phyloP scores from a whole-genome alignment of 768 basidiomycete species.

The Hortiboletus flavorubellus region DNA sequence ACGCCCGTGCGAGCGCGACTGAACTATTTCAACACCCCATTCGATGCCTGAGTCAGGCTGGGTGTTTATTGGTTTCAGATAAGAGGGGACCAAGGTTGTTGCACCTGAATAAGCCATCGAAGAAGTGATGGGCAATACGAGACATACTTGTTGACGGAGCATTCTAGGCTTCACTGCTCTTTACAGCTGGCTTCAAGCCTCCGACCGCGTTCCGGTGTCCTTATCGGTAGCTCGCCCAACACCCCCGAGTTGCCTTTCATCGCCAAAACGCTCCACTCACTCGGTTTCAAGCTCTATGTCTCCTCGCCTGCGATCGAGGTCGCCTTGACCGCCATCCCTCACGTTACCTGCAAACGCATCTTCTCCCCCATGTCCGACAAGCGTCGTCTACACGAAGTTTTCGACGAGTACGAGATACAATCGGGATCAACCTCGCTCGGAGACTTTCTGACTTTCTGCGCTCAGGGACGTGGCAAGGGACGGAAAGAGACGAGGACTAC shows the following conservation, averaged over 20 bases:
- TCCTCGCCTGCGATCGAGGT: slow-evolving; percentile 77
- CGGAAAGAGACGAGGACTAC: slow-evolving; percentile 87
- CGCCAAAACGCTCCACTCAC: slow-evolving; percentile 73
- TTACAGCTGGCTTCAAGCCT: slow-evolving; percentile 93
- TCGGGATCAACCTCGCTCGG: slow-evolving; percentile 84
- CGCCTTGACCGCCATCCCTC: slow-evolving; percentile 72
- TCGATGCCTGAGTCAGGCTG: slow-evolving; percentile 63
- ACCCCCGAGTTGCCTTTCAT: slow-evolving; percentile 85
- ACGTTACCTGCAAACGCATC: slow-evolving; percentile 82
- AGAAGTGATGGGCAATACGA: neutral
- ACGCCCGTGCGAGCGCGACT: slow-evolving; percentile 70
- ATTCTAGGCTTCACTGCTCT: slow-evolving; percentile 92
- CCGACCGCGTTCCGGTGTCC: slow-evolving; percentile 81
- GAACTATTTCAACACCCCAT: slow-evolving; percentile 76
- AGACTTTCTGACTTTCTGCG: no score
- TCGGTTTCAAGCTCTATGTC: slow-evolving; percentile 96
- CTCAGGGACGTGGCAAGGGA: slow-evolving; percentile 61
- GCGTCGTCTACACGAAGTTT: slow-evolving; percentile 89
- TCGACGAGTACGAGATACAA: slow-evolving; percentile 91
- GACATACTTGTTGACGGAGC: slow-evolving; percentile 85
- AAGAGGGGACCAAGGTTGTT: neutral
- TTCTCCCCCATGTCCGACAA: slow-evolving; percentile 97
- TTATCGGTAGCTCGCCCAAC: slow-evolving; percentile 86
- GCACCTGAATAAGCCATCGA: neutral
- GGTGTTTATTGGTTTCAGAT: slow-evolving; percentile 53